These are phyloP conservation scores for Pythium brachiatum DNA, from an alignment of 352 stramenopile genomes.

Conservation along the genomic window DNA sequence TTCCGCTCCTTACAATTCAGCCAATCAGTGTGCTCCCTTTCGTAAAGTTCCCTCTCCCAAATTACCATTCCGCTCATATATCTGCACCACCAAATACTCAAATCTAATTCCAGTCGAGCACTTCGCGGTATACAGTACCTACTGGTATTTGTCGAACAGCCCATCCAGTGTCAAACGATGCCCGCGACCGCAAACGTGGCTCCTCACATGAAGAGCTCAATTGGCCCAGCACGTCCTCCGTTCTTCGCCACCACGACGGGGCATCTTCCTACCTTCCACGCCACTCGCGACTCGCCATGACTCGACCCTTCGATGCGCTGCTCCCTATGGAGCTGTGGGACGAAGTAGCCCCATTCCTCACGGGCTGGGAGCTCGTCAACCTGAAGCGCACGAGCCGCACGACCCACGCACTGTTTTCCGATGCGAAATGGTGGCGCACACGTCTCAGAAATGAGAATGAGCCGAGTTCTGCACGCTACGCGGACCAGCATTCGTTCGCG, in stretches of 20 bases:
- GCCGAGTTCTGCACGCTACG: not conserved
- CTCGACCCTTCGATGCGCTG: slow-evolving; percentile 4
- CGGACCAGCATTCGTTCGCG: slow-evolving; percentile 19
- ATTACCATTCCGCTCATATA: not conserved
- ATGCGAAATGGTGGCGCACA: slow-evolving; percentile 13
- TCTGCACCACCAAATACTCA: not conserved
- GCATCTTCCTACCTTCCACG: not conserved
- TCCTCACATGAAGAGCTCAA: not conserved
- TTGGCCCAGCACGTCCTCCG: not conserved
- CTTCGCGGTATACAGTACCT: not conserved
- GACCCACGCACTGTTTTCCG: slow-evolving; percentile 6
- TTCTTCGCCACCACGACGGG: not conserved
- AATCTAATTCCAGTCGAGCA: too few species aligned
- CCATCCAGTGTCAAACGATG: not conserved
- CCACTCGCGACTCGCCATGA: not conserved
- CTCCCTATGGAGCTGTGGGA: slow-evolving; percentile 22
- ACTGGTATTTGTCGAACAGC: not conserved
- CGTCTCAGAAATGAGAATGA: not conserved
- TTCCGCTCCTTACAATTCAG: not conserved
- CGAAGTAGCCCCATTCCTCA: slow-evolving; percentile 19
- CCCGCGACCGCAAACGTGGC: not conserved
- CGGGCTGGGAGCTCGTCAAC: slow-evolving; percentile 25
- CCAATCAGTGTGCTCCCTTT: not conserved
- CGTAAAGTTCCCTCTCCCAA: not conserved
- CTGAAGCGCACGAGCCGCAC: slow-evolving; percentile 11